Percentiles rank a stretch among this genome's conserved stretches.
phyloP scores from a whole-genome alignment of 2,329 filamentous ascomycete genomes.

The Metarhizium humberi region DNA sequence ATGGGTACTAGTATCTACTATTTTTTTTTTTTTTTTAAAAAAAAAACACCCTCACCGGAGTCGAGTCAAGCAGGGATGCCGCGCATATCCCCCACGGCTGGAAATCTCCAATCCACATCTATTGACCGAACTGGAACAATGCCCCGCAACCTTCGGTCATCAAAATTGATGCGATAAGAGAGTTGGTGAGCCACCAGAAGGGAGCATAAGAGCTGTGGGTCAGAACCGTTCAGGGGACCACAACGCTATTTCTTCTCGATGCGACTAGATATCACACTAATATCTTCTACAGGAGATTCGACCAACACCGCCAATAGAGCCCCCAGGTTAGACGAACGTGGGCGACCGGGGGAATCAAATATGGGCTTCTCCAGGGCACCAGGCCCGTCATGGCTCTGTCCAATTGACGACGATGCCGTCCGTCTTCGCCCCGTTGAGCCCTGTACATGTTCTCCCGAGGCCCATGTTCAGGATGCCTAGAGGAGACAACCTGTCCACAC shows the following conservation, averaged over 20 bases:
- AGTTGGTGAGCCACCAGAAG: no score
- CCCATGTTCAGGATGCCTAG: no score
- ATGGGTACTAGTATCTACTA: neutral
- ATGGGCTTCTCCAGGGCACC: neutral
- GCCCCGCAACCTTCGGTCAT: neutral
- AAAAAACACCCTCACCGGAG: no score
- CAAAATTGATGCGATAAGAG: neutral
- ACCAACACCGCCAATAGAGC: conserved; percentile 2
- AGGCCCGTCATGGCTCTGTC: no score
- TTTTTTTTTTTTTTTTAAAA: neutral
- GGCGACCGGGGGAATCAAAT: neutral
- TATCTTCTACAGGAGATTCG: neutral
- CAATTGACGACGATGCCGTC: no score
- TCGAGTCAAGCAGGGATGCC: no score
- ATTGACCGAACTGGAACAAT: neutral
- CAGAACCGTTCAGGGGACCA: neutral
- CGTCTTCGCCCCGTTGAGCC: no score
- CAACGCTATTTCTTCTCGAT: neutral
- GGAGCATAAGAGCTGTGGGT: neutral
- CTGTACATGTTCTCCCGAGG: no score
- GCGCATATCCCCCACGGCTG: no score
- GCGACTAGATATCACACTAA: neutral
- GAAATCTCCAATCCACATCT: neutral
- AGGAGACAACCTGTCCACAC: no score
- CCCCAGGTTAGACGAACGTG: conserved; percentile 4